Conservation (phyloP, 768 basidiomycete genomes). For the Kwoniella newhampshirensis region DNA sequence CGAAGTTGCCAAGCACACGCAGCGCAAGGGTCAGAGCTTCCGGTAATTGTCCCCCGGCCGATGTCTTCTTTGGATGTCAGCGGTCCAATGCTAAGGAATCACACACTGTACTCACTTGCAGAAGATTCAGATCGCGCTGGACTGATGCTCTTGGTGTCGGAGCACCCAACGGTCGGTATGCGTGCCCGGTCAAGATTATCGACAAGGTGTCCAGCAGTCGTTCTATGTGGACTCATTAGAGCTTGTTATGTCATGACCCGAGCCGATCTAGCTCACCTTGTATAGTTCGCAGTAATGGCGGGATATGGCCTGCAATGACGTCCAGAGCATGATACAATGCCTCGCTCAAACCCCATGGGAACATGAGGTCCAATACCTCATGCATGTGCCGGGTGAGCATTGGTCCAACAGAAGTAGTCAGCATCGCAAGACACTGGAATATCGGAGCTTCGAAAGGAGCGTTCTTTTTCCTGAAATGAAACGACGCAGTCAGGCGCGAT, state of each 20-base stretch:
- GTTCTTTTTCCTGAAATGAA: constrained; percentile 64
- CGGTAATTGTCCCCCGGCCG: constrained; percentile 37
- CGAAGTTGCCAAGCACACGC: constrained; percentile 81
- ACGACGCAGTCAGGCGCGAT: not conserved
- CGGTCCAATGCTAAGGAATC: constrained; percentile 12
- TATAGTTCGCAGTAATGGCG: constrained; percentile 83
- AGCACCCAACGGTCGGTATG: constrained; percentile 84
- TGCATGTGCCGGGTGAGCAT: constrained; percentile 93
- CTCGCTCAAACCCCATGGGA: constrained; percentile 87
- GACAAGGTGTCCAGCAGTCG: constrained; percentile 85
- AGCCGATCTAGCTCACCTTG: constrained; percentile 68
- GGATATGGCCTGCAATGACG: constrained; percentile 80
- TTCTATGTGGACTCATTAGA: constrained; percentile 58
- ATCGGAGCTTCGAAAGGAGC: constrained; percentile 91
- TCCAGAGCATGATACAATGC: constrained; percentile 79
- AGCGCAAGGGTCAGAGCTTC: constrained; percentile 73
- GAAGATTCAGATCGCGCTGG: constrained; percentile 29
- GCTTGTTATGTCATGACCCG: not conserved
- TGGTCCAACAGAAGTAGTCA: constrained; percentile 90
- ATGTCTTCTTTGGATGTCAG: constrained; percentile 15
- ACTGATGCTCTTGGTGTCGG: constrained; percentile 61
- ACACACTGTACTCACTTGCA: constrained; percentile 25
- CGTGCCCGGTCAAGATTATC: constrained; percentile 72
- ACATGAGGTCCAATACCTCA: constrained; percentile 95
- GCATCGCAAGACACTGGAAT: constrained; percentile 96